These are phyloP conservation scores for Irpex sp. DNA, from an alignment of 1,284 basidiomycete genomes.

Conservation along the genomic window DNA sequence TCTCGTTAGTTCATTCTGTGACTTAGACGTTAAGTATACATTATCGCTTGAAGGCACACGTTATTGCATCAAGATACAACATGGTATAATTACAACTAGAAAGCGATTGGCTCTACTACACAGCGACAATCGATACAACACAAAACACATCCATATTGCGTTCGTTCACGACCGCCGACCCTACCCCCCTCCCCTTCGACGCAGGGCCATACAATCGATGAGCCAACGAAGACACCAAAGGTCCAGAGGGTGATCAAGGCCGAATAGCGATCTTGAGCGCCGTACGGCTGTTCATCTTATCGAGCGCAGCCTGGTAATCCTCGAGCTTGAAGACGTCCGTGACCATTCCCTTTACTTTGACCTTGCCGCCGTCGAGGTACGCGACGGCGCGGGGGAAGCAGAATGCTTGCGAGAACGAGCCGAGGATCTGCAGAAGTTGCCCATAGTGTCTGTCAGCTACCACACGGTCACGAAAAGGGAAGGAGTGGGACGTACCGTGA, in stretches of 20 bases:
- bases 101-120: too few species aligned
- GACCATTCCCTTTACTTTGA: slow-evolving; percentile 32
- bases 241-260: slow-evolving; percentile 17
- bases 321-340: slow-evolving; percentile 52
- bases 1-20: too few species aligned
- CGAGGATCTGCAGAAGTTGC: slow-evolving; percentile 41
- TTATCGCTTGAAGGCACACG: too few species aligned
- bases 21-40: too few species aligned
- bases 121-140: too few species aligned
- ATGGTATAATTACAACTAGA: too few species aligned
- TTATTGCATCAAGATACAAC: too few species aligned
- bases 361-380: slow-evolving; percentile 59
- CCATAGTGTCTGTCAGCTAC: not conserved
- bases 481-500: not conserved
- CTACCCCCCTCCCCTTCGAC: not conserved
- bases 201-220: not conserved
- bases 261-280: slow-evolving; percentile 39
- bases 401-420: slow-evolving; percentile 56
- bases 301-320: slow-evolving; percentile 56
- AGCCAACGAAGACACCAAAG: not conserved
- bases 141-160: too few species aligned
- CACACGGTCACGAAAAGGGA: too few species aligned
- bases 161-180: too few species aligned
- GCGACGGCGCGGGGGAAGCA: slow-evolving; percentile 63
- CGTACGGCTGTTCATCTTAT: slow-evolving; percentile 50